Evolutionary conservation across 805 yeast species (phyloP).

Genomic region (Tanozyma kutaoensis): DNA sequence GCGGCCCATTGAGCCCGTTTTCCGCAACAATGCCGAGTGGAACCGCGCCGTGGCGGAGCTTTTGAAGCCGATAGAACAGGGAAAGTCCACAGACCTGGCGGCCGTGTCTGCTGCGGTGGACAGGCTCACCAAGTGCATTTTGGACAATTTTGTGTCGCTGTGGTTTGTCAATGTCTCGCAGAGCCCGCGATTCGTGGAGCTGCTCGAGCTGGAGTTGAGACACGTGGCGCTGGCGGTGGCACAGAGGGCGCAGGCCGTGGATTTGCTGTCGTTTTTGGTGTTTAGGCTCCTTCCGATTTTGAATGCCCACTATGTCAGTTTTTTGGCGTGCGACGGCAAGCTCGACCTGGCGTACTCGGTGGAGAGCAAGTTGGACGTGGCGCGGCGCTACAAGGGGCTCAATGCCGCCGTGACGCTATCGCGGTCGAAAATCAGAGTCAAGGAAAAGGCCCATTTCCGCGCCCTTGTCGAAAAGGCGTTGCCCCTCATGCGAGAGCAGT

Average conservation of each 20-base stretch:
- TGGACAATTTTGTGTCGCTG: constrained; percentile 38
- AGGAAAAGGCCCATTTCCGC: constrained; percentile 32
- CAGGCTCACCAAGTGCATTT: constrained; percentile 31
- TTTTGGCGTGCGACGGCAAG: constrained; percentile 26
- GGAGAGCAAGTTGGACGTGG: constrained; percentile 27
- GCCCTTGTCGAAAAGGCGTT: constrained; percentile 26
- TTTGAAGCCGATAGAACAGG: constrained; percentile 1
- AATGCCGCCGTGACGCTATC: constrained; percentile 41
- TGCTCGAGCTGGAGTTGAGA: constrained; percentile 26
- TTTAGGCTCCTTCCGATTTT: constrained; percentile 48
- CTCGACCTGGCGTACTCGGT: constrained; percentile 11
- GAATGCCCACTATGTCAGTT: constrained; percentile 48
- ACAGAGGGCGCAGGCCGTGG: no score
- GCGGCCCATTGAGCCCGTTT: no score
- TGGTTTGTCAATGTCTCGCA: constrained; percentile 42
- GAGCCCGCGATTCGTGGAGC: constrained; percentile 16
- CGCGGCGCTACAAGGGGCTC: constrained; percentile 31
- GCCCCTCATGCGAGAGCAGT: constrained; percentile 33
- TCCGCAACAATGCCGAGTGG: no score
- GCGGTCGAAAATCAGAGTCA: constrained; percentile 16
- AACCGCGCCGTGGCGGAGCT: no score
- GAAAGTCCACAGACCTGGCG: constrained; percentile 24
- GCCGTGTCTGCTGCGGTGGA: constrained; percentile 37
- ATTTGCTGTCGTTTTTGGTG: constrained; percentile 45
- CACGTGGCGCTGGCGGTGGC: constrained; percentile 29